These are phyloP conservation scores for Handroanthus guayacan DNA, from an alignment of 257 asterid species.

Conservation along the genomic window DNA sequence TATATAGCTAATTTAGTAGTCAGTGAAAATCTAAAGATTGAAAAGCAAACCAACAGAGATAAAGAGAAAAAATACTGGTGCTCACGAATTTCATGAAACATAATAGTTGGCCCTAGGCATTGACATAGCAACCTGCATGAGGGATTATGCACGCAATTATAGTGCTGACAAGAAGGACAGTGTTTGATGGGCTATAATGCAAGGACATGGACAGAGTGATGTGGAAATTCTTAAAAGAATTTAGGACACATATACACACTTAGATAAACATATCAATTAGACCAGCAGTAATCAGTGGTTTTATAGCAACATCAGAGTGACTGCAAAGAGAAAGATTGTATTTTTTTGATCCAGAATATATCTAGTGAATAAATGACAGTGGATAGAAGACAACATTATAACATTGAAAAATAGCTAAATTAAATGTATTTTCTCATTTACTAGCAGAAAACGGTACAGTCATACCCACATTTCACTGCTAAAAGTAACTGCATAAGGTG, in stretches of 20 bases:
- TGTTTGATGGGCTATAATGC: neutral
- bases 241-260: neutral
- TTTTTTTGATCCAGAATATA: neutral
- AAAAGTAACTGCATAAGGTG: slow-evolving; percentile 10
- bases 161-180: neutral
- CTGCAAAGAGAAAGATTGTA: neutral
- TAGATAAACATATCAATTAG: neutral
- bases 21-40: neutral
- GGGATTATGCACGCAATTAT: neutral
- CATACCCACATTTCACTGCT: slow-evolving; percentile 7
- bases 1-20: neutral
- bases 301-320: neutral
- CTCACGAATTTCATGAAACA: neutral
- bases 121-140: neutral
- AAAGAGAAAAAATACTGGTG: neutral
- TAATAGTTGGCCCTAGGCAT: neutral
- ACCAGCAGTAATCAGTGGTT: neutral
- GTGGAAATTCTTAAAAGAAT: neutral
- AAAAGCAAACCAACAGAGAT: neutral
- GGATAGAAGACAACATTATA: neutral
- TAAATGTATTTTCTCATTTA: slow-evolving; percentile 3
- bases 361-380: neutral
- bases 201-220: neutral
- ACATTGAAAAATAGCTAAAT: neutral
- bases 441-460: slow-evolving; percentile 13